Conservation (phyloP, 306 rosid genomes). For the Lablab purpureus region DNA sequence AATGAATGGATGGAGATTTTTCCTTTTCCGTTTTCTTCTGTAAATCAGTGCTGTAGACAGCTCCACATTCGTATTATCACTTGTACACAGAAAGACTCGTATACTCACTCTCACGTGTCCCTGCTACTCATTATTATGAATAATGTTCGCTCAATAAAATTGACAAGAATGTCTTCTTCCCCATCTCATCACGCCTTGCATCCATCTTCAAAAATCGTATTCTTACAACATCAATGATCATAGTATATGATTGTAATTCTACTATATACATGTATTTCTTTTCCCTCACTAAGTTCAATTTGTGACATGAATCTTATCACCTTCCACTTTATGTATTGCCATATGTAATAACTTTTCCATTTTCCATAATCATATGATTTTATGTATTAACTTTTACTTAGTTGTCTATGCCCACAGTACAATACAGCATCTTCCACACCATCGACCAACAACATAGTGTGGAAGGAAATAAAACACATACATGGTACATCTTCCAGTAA, state of each 20-base stretch:
- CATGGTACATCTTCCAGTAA: too few species aligned
- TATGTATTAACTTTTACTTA: too few species aligned
- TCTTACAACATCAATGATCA: too few species aligned
- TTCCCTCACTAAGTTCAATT: neutral
- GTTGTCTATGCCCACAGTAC: too few species aligned
- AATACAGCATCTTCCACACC: too few species aligned
- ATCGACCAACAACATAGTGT: too few species aligned
- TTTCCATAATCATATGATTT: too few species aligned
- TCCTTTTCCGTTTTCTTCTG: neutral
- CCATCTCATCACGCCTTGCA: neutral
- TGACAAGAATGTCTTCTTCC: constrained; percentile 24
- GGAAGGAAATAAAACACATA: too few species aligned
- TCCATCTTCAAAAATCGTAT: neutral
- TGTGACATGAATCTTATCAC: neutral
- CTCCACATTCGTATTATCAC: neutral
- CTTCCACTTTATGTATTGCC: neutral
- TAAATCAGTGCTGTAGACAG: constrained; percentile 7
- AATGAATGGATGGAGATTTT: neutral
- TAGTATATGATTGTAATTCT: neutral
- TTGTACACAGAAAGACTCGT: neutral
- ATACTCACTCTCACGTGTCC: neutral
- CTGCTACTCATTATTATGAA: neutral
- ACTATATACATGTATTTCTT: neutral
- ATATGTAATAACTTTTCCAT: neutral
- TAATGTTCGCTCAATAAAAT: neutral